These are phyloP conservation scores for Aphanomyces astaci DNA, from an alignment of 352 stramenopile genomes.

Conservation along the genomic window DNA sequence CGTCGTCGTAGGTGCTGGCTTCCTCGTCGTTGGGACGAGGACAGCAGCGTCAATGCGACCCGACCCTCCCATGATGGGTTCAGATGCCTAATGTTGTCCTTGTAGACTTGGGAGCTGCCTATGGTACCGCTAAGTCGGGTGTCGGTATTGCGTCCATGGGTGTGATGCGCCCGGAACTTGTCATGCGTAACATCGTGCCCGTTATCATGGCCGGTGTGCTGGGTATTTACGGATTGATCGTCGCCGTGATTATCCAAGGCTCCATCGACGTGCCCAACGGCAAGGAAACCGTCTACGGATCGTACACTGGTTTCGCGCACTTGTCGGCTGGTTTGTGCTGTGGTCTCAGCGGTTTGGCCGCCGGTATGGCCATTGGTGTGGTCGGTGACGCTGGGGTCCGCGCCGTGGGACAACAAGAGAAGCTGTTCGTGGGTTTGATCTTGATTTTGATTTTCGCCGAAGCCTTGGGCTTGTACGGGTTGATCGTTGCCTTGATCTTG, in stretches of 20 bases:
- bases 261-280: constrained; percentile 76
- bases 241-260: constrained; percentile 91
- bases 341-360: constrained; percentile 88
- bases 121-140: constrained; percentile 96
- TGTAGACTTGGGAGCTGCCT: constrained; percentile 92
- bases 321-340: constrained; percentile 92
- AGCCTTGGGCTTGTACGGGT: constrained; percentile 93
- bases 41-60: no score
- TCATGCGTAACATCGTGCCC: constrained; percentile 99
- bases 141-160: constrained; percentile 95
- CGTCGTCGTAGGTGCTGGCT: no score
- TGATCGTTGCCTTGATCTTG: constrained; percentile 94
- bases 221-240: constrained; percentile 95
- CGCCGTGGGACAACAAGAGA: constrained; percentile 96
- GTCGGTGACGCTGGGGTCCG: constrained; percentile 94
- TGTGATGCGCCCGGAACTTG: constrained; percentile 92
- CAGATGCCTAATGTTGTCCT: background rate
- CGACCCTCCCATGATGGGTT: background rate
- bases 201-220: constrained; percentile 98
- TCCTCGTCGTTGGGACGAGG: no score
- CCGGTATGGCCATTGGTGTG: constrained; percentile 93
- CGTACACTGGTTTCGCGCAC: constrained; percentile 93
- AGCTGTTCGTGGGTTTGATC: constrained; percentile 98
- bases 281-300: constrained; percentile 75
- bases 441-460: constrained; percentile 99